Conservation (phyloP, 2,329 filamentous ascomycete genomes). For the Magnaporthiopsis rhizophila region DNA sequence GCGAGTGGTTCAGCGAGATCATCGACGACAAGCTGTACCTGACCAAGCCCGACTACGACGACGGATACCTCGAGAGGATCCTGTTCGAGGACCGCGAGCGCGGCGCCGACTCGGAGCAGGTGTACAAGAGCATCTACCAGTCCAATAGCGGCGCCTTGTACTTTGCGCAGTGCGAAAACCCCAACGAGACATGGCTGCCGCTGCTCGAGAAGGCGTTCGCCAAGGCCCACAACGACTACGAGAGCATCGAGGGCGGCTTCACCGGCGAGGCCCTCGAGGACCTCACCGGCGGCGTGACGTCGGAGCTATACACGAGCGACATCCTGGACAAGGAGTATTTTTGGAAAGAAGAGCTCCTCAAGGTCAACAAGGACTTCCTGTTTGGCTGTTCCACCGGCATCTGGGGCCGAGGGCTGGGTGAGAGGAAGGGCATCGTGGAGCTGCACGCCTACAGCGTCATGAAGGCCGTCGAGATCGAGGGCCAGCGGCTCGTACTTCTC, state of each 20-base stretch:
- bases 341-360: slow-evolving; percentile 73
- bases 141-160: slow-evolving; percentile 61
- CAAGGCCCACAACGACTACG: slow-evolving; percentile 68
- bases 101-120: slow-evolving; percentile 40
- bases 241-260: slow-evolving; percentile 62
- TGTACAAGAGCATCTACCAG: slow-evolving; percentile 57
- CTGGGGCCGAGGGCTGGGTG: slow-evolving; percentile 53
- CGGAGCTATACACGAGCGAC: slow-evolving; percentile 59
- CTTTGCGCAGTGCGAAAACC: slow-evolving; percentile 60
- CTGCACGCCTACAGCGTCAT: slow-evolving; percentile 54
- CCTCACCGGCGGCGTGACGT: slow-evolving; percentile 61
- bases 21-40: slow-evolving; percentile 52
- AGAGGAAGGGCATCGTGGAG: slow-evolving; percentile 50
- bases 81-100: slow-evolving; percentile 37
- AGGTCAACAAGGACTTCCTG: slow-evolving; percentile 73
- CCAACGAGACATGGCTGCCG: slow-evolving; percentile 66
- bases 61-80: slow-evolving; percentile 40
- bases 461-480: slow-evolving; percentile 41
- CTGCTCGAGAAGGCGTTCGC: slow-evolving; percentile 67
- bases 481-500: slow-evolving; percentile 41
- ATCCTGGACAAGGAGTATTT: slow-evolving; percentile 74
- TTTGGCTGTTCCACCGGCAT: slow-evolving; percentile 63
- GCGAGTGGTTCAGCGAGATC: slow-evolving; percentile 59
- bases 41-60: slow-evolving; percentile 53
- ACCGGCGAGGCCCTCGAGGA: slow-evolving; percentile 40